Conservation (phyloP, 257 asterid genomes). For the Plantago elongata region DNA sequence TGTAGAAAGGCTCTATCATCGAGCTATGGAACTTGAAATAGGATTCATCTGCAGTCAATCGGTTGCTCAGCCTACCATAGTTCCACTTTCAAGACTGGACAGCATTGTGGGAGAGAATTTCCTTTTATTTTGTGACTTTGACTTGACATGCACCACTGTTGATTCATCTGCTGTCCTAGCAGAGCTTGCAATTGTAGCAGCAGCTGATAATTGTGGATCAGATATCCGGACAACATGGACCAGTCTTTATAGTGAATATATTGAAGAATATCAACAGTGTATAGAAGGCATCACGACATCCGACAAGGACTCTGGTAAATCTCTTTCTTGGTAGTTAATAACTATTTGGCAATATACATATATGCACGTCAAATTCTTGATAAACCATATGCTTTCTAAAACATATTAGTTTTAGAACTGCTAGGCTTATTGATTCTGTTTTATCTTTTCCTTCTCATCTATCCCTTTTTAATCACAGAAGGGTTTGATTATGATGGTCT, state of each 20-base stretch:
- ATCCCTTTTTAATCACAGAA: slow-evolving; percentile 22
- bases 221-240: slow-evolving; percentile 42
- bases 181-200: slow-evolving; percentile 52
- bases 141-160: slow-evolving; percentile 55
- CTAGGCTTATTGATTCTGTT: not conserved
- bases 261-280: slow-evolving; percentile 54
- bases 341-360: not conserved
- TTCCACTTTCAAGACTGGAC: slow-evolving; percentile 42
- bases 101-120: slow-evolving; percentile 32
- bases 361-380: not conserved
- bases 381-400: too few relatives aligned
- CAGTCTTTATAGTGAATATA: slow-evolving; percentile 43
- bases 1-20: slow-evolving; percentile 59
- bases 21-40: slow-evolving; percentile 55
- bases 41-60: slow-evolving; percentile 56
- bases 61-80: slow-evolving; percentile 35
- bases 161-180: slow-evolving; percentile 68
- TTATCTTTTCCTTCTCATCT: not conserved
- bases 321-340: slow-evolving; percentile 24
- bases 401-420: not conserved
- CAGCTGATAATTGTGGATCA: slow-evolving; percentile 30
- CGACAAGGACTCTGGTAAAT: slow-evolving; percentile 28
- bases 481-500: slow-evolving; percentile 50
- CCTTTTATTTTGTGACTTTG: slow-evolving; percentile 49
- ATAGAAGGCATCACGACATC: slow-evolving; percentile 37